Conservation (phyloP, 2,329 filamentous ascomycete species). For the Aureobasidium sp. region DNA sequence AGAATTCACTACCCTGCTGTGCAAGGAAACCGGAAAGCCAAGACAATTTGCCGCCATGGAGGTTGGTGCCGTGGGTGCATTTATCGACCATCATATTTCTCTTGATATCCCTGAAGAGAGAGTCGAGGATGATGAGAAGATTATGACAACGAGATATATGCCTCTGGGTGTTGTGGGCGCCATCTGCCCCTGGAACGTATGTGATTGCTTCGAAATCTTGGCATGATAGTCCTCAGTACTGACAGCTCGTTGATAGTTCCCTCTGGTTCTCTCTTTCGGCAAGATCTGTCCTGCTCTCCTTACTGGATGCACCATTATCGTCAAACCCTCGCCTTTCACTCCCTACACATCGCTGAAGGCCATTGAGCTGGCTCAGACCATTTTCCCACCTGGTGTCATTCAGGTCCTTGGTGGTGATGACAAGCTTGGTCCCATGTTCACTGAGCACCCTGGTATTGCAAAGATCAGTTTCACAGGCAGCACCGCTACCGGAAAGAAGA, state of each 20-base stretch:
- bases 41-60: conserved; percentile 37
- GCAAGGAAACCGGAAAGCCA: conserved; percentile 35
- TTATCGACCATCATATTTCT: conserved; percentile 33
- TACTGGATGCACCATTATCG: conserved; percentile 38
- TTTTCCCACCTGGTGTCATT: conserved; percentile 58
- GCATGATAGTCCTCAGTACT: conserved; percentile 18
- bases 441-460: conserved; percentile 51
- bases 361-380: conserved; percentile 49
- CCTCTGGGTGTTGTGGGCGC: conserved; percentile 42
- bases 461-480: conserved; percentile 62
- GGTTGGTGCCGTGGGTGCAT: conserved; percentile 30
- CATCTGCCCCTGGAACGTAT: conserved; percentile 41
- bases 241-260: conserved; percentile 45
- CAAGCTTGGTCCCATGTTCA: conserved; percentile 52
- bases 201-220: background rate
- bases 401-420: conserved; percentile 56
- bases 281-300: conserved; percentile 54
- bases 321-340: conserved; percentile 44
- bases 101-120: conserved; percentile 35
- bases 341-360: conserved; percentile 54
- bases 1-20: conserved; percentile 30
- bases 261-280: conserved; percentile 44
- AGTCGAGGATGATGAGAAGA: conserved; percentile 42
- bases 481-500: conserved; percentile 53
- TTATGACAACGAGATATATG: conserved; percentile 40